A percentile compares a stretch with the other conserved stretches of the same genome.
phyloP scores from a whole-genome alignment of 2,329 filamentous ascomycete genomes.

The Hymenoscyphus scutula region DNA sequence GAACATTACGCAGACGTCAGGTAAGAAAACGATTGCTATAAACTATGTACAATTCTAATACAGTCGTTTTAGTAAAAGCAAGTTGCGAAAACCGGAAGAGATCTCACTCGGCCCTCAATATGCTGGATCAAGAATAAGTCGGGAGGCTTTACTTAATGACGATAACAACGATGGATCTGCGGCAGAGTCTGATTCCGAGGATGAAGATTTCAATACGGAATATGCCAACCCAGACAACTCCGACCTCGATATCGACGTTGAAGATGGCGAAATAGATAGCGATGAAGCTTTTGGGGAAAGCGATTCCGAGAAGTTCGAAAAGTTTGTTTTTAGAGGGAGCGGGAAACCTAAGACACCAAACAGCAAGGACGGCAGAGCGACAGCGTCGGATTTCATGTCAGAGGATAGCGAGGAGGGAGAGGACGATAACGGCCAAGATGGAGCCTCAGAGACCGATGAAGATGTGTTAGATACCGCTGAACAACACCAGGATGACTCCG shows the following conservation, averaged over 20 bases:
- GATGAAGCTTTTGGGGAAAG: constrained; percentile 75
- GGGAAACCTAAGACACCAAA: constrained; percentile 45
- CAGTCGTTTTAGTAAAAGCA: constrained; percentile 63
- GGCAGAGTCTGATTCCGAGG: constrained; percentile 39
- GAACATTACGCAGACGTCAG: constrained; percentile 85
- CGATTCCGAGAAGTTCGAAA: constrained; percentile 78
- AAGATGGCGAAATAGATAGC: constrained; percentile 60
- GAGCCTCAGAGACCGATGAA: constrained; percentile 35
- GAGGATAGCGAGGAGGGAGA: constrained; percentile 38
- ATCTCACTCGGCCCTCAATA: constrained; percentile 75
- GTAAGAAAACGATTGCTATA: constrained; percentile 40
- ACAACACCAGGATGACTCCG: constrained; percentile 35
- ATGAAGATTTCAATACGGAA: constrained; percentile 32
- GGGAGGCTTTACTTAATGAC: constrained; percentile 59
- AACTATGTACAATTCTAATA: constrained; percentile 8
- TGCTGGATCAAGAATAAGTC: constrained; percentile 70
- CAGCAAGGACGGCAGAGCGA: constrained; percentile 42
- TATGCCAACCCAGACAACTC: constrained; percentile 52
- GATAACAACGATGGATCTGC: constrained; percentile 52
- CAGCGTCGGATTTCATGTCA: constrained; percentile 57
- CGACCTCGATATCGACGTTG: constrained; percentile 53
- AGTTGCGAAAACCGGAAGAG: constrained; percentile 70
- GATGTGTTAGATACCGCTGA: constrained; percentile 35
- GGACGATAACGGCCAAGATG: constrained; percentile 24
- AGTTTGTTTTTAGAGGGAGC: constrained; percentile 64